A percentile compares a stretch with the other conserved stretches of the same genome.
These are phyloP conservation scores for Daldinia sp. DNA, from an alignment of 2,329 filamentous ascomycete species.

Conservation along the genomic window DNA sequence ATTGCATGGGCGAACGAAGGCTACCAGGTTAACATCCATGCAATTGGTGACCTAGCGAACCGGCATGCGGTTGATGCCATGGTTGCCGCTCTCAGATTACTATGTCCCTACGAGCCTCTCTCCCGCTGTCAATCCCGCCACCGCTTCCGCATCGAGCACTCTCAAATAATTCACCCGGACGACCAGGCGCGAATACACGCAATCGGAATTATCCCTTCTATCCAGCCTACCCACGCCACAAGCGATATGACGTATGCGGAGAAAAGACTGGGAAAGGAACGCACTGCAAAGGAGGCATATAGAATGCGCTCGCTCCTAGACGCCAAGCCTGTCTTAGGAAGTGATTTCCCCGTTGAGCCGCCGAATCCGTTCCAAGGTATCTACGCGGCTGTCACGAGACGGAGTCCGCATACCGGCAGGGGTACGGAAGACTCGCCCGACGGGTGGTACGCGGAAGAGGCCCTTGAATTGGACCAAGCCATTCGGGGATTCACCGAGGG, in stretches of 20 bases:
- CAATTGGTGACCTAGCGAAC: slow-evolving; percentile 78
- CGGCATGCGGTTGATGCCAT: slow-evolving; percentile 73
- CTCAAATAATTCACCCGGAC: slow-evolving; percentile 75
- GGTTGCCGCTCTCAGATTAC: slow-evolving; percentile 64
- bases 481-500: slow-evolving; percentile 71
- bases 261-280: slow-evolving; percentile 66
- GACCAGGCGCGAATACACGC: slow-evolving; percentile 71
- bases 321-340: slow-evolving; percentile 69
- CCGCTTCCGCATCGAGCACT: slow-evolving; percentile 77
- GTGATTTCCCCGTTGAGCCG: slow-evolving; percentile 79
- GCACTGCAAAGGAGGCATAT: slow-evolving; percentile 70
- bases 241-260: slow-evolving; percentile 77
- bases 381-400: slow-evolving; percentile 74
- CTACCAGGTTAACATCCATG: slow-evolving; percentile 79
- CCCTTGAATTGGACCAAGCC: slow-evolving; percentile 69
- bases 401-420: slow-evolving; percentile 67
- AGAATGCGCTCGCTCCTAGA: slow-evolving; percentile 73
- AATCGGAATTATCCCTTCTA: slow-evolving; percentile 73
- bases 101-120: slow-evolving; percentile 62
- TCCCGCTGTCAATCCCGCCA: slow-evolving; percentile 64
- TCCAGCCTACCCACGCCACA: slow-evolving; percentile 79
- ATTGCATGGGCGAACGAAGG: slow-evolving; percentile 69
- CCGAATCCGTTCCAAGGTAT: slow-evolving; percentile 75
- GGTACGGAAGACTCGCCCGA: slow-evolving; percentile 60
- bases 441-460: slow-evolving; percentile 72